phyloP scores from a whole-genome alignment of 2,329 filamentous ascomycete genomes.

The Juglanconis juglandina region DNA sequence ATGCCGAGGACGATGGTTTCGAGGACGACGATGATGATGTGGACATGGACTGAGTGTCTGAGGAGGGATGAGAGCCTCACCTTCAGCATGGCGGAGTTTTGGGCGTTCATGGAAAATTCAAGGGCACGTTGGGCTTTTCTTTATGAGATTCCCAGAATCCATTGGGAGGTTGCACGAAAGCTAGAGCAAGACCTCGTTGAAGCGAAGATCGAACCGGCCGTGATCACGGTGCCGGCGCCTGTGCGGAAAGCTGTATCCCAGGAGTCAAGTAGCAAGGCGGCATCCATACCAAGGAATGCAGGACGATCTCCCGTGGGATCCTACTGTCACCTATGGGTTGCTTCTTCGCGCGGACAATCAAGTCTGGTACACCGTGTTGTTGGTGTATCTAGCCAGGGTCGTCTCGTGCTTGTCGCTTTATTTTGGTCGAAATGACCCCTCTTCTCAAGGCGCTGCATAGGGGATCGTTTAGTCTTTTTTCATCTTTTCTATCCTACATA shows the following conservation, averaged over 20 bases:
- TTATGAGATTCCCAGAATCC: slow-evolving; percentile 5
- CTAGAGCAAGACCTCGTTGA: not conserved
- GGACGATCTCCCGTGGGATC: too few relatives aligned
- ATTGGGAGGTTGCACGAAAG: slow-evolving; percentile 2
- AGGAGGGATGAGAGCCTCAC: not conserved
- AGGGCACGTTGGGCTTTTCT: slow-evolving; percentile 15
- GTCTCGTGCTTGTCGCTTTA: not conserved
- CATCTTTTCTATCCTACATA: not conserved
- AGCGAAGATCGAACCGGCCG: not conserved
- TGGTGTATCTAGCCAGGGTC: too few relatives aligned
- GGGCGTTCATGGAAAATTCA: slow-evolving; percentile 27
- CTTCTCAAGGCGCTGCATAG: too few relatives aligned
- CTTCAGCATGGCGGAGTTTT: slow-evolving; percentile 17
- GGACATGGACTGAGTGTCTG: slow-evolving; percentile 38
- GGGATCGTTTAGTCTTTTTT: not conserved
- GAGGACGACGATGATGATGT: slow-evolving; percentile 36
- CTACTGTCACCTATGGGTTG: too few relatives aligned
- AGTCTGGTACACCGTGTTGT: too few relatives aligned
- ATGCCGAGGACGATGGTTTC: slow-evolving; percentile 25
- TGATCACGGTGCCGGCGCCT: too few relatives aligned
- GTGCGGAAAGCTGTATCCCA: not conserved
- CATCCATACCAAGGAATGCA: too few relatives aligned
- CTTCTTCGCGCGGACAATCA: too few relatives aligned
- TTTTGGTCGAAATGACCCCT: too few relatives aligned
- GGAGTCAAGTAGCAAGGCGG: not conserved